These are phyloP conservation scores for Podospora pseudocomata DNA, from an alignment of 495 filamentous ascomycete species.

Conservation along the genomic window DNA sequence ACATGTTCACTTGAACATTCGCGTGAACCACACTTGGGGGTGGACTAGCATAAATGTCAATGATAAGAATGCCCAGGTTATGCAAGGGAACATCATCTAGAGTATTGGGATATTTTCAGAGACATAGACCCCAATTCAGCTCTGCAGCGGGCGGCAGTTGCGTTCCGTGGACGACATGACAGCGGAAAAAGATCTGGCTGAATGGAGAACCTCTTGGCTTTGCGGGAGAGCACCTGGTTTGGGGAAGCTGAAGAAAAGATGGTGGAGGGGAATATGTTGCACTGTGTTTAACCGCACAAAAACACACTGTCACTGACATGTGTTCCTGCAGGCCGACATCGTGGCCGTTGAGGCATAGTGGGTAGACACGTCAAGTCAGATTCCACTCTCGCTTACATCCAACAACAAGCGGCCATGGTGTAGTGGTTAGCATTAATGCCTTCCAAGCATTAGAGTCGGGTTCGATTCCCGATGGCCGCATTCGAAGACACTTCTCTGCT, in stretches of 20 bases:
- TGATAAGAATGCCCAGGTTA: slow-evolving; percentile 1
- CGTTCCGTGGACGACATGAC: slow-evolving; percentile 2
- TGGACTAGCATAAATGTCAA: background rate
- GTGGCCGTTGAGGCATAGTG: background rate
- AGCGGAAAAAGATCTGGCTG: slow-evolving; percentile 2
- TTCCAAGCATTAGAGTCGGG: slow-evolving; percentile 15
- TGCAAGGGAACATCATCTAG: background rate
- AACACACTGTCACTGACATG: background rate
- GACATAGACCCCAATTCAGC: background rate
- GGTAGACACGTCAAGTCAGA: background rate
- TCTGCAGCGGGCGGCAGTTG: background rate
- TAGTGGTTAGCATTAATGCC: slow-evolving; percentile 17
- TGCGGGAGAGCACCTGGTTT: background rate
- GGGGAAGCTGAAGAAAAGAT: background rate
- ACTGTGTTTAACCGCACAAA: background rate
- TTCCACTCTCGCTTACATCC: background rate
- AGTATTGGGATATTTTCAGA: too few relatives aligned
- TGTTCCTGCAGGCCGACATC: background rate
- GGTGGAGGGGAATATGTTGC: background rate
- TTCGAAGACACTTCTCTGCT: background rate
- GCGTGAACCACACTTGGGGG: background rate
- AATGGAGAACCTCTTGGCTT: background rate
- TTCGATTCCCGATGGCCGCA: slow-evolving; percentile 18
- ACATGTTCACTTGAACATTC: background rate
- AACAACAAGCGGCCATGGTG: slow-evolving; percentile 13